Base-by-base conservation (phyloP, 192 early-diverging fungal species). In the Thoreauomyces humboldtii region DNA sequence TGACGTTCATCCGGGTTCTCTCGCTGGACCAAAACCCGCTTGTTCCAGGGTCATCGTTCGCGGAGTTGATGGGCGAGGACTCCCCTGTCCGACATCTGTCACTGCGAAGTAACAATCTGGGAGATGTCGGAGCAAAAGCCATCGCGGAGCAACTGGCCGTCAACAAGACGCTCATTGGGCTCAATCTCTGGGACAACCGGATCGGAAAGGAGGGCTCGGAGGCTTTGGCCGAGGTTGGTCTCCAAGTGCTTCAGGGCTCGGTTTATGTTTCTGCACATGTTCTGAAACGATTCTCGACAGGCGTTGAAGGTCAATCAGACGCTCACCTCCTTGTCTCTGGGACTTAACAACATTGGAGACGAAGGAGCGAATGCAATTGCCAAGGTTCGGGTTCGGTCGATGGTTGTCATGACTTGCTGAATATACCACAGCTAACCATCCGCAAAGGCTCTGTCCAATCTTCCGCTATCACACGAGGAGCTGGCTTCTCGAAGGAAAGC, bases 171-270 rank as follows among this genome's bases (percentile, higher is more conserved):
- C 44, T 83, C 15, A 32, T 38, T n/a, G 50, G 1, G 25, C 37
- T 83, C 42, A 69, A 75, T 58, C 52, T 83, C 29, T 83, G 73
- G 72, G 62, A 73, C 35, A 83, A 83, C 59, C 52, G 25, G 47
- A 74, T 83, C 43, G 67, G 65, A 41, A 70, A 67, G 42, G 75
- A 73, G 24, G 81, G 81, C 4, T 73, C 74, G 0, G 73, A 65
- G 25, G 72, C 72, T n/a, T 32, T 83, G n/a, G 77, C 77, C 2
- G 81, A 83, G 69, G 78, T 74, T 28, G 3, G 70, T 35, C n/a
- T n/a, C n/a, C n/a, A n/a, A 7, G 35, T 35, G 50, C 50, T 19
- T 1, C n/a, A 52, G n/a, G 1, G 0, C n/a, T n/a, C n/a, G n/a
- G n/a, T n/a, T n/a, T n/a, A 41, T n/a, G n/a, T n/a, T n/a, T n/a